These are phyloP conservation scores for Xylaria longipes DNA, from an alignment of 495 filamentous ascomycete species.

Conservation along the genomic window DNA sequence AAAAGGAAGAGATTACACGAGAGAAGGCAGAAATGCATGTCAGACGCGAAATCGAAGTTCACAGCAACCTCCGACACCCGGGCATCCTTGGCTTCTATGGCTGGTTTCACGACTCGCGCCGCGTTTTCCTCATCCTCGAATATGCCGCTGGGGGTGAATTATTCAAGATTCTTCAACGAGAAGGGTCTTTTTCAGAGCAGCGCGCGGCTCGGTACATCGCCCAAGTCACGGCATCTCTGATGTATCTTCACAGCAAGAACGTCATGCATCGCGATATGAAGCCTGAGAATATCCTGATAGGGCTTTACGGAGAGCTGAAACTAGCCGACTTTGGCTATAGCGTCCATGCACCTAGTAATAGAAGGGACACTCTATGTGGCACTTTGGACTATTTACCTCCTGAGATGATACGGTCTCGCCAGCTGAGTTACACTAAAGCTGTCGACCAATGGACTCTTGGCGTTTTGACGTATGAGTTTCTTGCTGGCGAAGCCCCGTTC, in stretches of 20 bases:
- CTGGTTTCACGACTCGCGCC: slow-evolving; percentile 25
- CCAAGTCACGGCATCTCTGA: slow-evolving; percentile 89
- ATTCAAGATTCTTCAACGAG: slow-evolving; percentile 91
- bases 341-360: slow-evolving; percentile 95
- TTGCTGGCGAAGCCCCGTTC: slow-evolving; percentile 81
- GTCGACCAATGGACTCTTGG: slow-evolving; percentile 82
- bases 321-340: slow-evolving; percentile 98
- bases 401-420: slow-evolving; percentile 88
- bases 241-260: slow-evolving; percentile 94
- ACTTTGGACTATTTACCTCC: slow-evolving; percentile 96
- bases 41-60: slow-evolving; percentile 29
- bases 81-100: slow-evolving; percentile 23
- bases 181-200: slow-evolving; percentile 89
- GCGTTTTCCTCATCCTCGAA: slow-evolving; percentile 75
- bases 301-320: slow-evolving; percentile 98
- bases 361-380: slow-evolving; percentile 93
- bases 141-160: slow-evolving; percentile 94
- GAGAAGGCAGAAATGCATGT: slow-evolving; percentile 24
- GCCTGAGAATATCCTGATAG: slow-evolving; percentile 96
- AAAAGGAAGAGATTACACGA: slow-evolving; percentile 21
- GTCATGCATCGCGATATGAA: slow-evolving; percentile 99
- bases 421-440: slow-evolving; percentile 64
- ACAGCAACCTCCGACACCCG: slow-evolving; percentile 29
- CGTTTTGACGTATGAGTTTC: slow-evolving; percentile 79
- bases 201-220: slow-evolving; percentile 95